Percentiles rank a stretch among this genome's conserved stretches.
These are phyloP conservation scores for Clonostachys byssicola DNA, from an alignment of 2,329 filamentous ascomycete species.

Conservation along the genomic window DNA sequence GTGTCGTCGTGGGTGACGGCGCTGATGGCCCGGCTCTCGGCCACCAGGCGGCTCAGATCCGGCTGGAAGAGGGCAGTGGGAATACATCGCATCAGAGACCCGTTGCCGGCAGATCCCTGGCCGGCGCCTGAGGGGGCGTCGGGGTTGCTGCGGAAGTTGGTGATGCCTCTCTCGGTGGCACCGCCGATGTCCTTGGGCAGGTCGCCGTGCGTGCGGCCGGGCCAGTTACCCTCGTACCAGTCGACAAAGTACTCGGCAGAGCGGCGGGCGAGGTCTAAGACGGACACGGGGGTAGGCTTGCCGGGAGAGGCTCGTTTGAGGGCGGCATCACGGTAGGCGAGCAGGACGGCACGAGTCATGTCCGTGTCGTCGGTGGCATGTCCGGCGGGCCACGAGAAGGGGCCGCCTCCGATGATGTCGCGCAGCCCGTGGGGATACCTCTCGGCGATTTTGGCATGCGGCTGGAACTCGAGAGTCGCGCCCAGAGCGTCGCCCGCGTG, in stretches of 20 bases:
- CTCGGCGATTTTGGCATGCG: slow-evolving; percentile 22
- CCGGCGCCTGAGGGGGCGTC: slow-evolving; percentile 31
- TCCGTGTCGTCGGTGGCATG: slow-evolving; percentile 44
- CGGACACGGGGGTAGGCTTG: not conserved
- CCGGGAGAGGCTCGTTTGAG: not conserved
- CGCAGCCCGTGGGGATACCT: slow-evolving; percentile 29
- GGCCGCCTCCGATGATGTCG: slow-evolving; percentile 37
- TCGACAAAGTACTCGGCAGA: slow-evolving; percentile 32
- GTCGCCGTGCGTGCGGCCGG: slow-evolving; percentile 18
- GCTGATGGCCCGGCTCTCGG: slow-evolving; percentile 28
- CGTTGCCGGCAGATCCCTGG: slow-evolving; percentile 32
- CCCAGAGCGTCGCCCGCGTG: slow-evolving; percentile 43
- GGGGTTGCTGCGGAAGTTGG: slow-evolving; percentile 13
- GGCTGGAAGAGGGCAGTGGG: slow-evolving; percentile 34
- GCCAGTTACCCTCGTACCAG: slow-evolving; percentile 38
- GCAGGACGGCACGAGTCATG: slow-evolving; percentile 36
- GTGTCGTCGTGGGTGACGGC: slow-evolving; percentile 31
- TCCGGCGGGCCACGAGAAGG: slow-evolving; percentile 33
- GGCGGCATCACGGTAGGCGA: slow-evolving; percentile 29
- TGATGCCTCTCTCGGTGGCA: slow-evolving; percentile 28
- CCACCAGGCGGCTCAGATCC: slow-evolving; percentile 14
- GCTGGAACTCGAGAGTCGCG: slow-evolving; percentile 36
- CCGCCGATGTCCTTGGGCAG: slow-evolving; percentile 31
- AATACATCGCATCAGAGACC: slow-evolving; percentile 42
- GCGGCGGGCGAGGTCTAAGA: slow-evolving; percentile 18